A percentile compares a stretch with the other conserved stretches of the same genome.
These are phyloP conservation scores for Paracorniculantispora psalliotae DNA, from an alignment of 2,329 filamentous ascomycete genomes.

Conservation along the genomic window DNA sequence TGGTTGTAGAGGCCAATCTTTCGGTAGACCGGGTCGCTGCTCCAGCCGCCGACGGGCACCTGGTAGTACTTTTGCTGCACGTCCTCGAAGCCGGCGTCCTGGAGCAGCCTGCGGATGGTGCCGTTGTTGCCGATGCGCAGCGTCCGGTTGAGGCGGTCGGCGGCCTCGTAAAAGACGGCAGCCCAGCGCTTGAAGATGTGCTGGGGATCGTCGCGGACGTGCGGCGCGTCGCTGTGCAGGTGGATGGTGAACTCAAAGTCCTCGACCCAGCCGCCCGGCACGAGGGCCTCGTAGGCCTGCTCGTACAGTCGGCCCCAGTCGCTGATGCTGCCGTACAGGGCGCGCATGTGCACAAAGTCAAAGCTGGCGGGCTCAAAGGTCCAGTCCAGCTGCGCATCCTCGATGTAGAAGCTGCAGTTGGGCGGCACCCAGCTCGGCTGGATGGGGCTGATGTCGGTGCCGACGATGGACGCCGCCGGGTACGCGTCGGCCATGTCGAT, in stretches of 20 bases:
- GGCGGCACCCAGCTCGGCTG: constrained; percentile 47
- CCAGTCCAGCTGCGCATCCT: constrained; percentile 27
- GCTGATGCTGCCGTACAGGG: constrained; percentile 50
- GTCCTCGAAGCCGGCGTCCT: constrained; percentile 22
- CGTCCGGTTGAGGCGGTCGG: constrained; percentile 21
- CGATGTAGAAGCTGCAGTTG: constrained; percentile 40
- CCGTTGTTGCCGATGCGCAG: constrained; percentile 19
- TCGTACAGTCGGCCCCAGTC: constrained; percentile 51
- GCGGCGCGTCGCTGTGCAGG: constrained; percentile 19
- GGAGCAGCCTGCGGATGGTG: constrained; percentile 20
- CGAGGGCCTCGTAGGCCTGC: constrained; percentile 46
- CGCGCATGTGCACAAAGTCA: constrained; percentile 57
- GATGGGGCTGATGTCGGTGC: constrained; percentile 53
- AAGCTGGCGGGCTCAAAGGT: constrained; percentile 33
- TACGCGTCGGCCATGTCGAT: constrained; percentile 46
- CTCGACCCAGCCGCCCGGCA: constrained; percentile 48
- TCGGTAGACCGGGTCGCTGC: constrained; percentile 14
- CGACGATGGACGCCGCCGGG: constrained; percentile 39
- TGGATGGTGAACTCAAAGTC: constrained; percentile 22
- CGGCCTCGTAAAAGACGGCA: constrained; percentile 21
- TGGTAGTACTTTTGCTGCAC: constrained; percentile 17
- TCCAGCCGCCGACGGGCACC: constrained; percentile 18
- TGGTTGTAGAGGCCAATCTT: constrained; percentile 19
- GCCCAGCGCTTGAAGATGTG: constrained; percentile 26
- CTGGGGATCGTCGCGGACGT: constrained; percentile 20